Base-by-base conservation (phyloP, 768 basidiomycete genomes). In the Rubroboletus satanas region DNA sequence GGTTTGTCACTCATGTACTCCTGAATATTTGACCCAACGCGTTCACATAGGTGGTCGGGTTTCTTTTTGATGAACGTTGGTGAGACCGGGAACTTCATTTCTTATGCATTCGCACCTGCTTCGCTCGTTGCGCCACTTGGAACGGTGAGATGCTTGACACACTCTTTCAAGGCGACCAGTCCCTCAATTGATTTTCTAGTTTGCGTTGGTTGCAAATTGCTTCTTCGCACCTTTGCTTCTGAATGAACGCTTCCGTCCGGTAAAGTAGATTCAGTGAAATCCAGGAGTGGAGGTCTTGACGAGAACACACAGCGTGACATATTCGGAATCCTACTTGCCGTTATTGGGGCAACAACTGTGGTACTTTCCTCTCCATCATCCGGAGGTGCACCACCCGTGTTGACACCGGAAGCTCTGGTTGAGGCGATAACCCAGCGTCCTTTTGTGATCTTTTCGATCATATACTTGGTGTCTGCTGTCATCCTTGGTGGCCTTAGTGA, bases 91-190 rank as follows among this genome's bases (percentile, higher is more conserved):
- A 98, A 98, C 67, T 98, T 97, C 64, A 86, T 85, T 45, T 90
- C 90, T 0, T 95, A 95, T 57, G 93, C 86, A 0, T 95, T 81
- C 71, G 92, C 92, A 21, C 93, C 93, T 9, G 92, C 93, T 6
- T 92, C 90, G n/a, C 75, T 95, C 5, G 93, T 98, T 12, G 94
- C 96, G 0, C 96, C 96, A 29, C 77, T 98, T 11, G 96, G 96
- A n/a, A 94, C 92, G 43, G 94, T 96, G 62, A 73, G 85, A 54
- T 23, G 5, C 73, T 41, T 21, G 10, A n/a, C 17, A 15, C 48
- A 7, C 31, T n/a, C 28, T 31, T 52, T 38, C 31, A 26, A 15
- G 28, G 18, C 28, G 47, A 47, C 47, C 41, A 17, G 33, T 9
- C 14, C 14, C 52, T 56, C 21, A 60, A 23, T 37, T 5, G 7